Evolutionary conservation across 495 filamentous ascomycete species (phyloP), one percentile per base, ranked within the genome.

Genomic region (Emericellopsis terricola): DNA sequence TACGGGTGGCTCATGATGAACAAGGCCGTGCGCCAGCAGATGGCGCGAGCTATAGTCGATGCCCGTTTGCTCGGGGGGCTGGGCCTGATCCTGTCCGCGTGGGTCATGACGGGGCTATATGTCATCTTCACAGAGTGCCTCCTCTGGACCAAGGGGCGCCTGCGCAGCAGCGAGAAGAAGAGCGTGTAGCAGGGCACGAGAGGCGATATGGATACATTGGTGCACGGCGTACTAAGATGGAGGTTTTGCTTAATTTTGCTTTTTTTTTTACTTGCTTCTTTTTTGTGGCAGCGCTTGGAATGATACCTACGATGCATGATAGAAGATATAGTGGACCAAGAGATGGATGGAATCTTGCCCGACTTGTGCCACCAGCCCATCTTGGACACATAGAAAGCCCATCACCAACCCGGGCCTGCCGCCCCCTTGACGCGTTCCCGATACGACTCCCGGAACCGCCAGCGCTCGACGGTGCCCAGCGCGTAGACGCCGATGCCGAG

Each of bases 381-480:
- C n/a, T n/a, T n/a, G n/a, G n/a, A n/a, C n/a, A n/a, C n/a, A n/a
- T n/a, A n/a, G n/a, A n/a, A n/a, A 26, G 6, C 23, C 6, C 11
- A 26, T 26, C 23, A 6, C 23, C 23, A 11, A 6, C 23, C 23
- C 23, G 23, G 11, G 6, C 23, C 23, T 26, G 6, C 23, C 11
- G 6, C 23, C 23, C 23, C 6, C 11, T 26, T 6, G 11, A 26
- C 11, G 23, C 23, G 23, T 35, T 16, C 64, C 38, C 68, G 49
- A 44, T 76, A 81, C 32, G 64, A 53, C 15, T 78, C 69, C 21
- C 73, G 44, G 48, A 73, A 79, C 48, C 68, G 64, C 33, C 75
- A 70, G 26, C 78, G 59, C 36, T 64, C 64, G 24, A 74, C 48
- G 0, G 71, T 77, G 27, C 79, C 79, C 27, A 58, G 68, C 2